phyloP scores from a whole-genome alignment of 495 filamentous ascomycete genomes.

The Hypoxylon rickii region DNA sequence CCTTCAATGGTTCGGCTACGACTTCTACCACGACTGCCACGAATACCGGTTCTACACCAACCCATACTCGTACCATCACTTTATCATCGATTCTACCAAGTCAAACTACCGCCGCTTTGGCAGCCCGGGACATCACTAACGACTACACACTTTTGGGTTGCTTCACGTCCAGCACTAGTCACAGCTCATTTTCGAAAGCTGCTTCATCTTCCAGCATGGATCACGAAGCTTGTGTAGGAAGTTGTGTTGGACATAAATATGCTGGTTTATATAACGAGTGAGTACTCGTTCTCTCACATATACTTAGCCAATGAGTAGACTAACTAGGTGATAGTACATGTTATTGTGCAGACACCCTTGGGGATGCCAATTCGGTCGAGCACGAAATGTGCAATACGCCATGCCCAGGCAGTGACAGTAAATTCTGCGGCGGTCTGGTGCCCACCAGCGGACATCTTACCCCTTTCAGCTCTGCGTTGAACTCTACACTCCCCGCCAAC shows the following conservation, averaged over 20 bases:
- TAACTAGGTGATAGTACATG: conserved; percentile 18
- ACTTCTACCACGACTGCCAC: conserved; percentile 1
- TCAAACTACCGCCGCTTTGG: neutral
- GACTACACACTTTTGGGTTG: conserved; percentile 32
- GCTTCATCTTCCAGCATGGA: conserved; percentile 21
- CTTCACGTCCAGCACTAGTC: conserved; percentile 8
- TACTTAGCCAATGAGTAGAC: neutral
- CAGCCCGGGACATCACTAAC: conserved; percentile 5
- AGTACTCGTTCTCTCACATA: neutral
- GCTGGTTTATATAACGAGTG: conserved; percentile 31
- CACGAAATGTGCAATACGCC: conserved; percentile 16
- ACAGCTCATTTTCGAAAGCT: conserved; percentile 2
- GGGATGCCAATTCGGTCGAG: conserved; percentile 55
- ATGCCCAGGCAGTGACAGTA: conserved; percentile 16
- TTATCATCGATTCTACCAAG: conserved; percentile 19
- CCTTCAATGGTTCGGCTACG: neutral
- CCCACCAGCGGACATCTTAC: neutral
- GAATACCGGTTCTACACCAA: conserved; percentile 16
- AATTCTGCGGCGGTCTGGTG: conserved; percentile 24
- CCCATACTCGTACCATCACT: conserved; percentile 34
- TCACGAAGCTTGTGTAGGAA: conserved; percentile 19
- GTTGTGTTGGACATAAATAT: conserved; percentile 25
- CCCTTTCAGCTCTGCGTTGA: neutral
- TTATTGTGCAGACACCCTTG: conserved; percentile 57
- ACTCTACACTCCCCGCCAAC: neutral